Evolutionary conservation across 495 filamentous ascomycete species (phyloP).

Genomic region (Talaromyces borbonicus): DNA sequence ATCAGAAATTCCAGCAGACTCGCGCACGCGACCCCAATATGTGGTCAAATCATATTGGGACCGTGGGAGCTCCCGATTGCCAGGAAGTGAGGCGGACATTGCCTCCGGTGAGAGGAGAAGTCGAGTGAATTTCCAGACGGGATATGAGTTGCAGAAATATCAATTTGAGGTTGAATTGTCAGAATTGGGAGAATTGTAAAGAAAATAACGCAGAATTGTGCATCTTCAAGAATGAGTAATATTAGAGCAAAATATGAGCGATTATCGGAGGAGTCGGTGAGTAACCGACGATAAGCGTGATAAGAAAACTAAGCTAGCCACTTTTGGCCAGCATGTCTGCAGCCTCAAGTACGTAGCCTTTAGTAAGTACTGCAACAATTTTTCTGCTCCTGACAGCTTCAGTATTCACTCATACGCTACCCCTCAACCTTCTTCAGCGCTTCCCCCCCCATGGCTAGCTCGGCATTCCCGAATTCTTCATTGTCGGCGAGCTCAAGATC

Average conservation of each 20-base stretch:
- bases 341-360: no score
- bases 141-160: no score
- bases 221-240: no score
- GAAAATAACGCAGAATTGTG: background rate
- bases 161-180: no score
- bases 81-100: slow-evolving; percentile 90
- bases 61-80: slow-evolving; percentile 70
- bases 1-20: slow-evolving; percentile 84
- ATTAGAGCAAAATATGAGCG: background rate
- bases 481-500: slow-evolving; percentile 32
- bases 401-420: no score
- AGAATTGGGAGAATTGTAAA: no score
- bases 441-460: background rate
- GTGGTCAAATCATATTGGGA: slow-evolving; percentile 88
- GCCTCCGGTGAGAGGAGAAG: no score
- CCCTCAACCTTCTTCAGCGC: slow-evolving; percentile 6
- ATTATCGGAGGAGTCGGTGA: slow-evolving; percentile 9
- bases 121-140: no score
- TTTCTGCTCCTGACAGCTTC: no score
- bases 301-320: background rate
- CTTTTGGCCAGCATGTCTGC: no score
- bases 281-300: background rate
- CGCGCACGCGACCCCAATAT: slow-evolving; percentile 90
- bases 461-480: slow-evolving; percentile 22
- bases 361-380: no score